phyloP scores from a whole-genome alignment of 1,284 basidiomycete genomes.

The Ceratobasidium papillatum region DNA sequence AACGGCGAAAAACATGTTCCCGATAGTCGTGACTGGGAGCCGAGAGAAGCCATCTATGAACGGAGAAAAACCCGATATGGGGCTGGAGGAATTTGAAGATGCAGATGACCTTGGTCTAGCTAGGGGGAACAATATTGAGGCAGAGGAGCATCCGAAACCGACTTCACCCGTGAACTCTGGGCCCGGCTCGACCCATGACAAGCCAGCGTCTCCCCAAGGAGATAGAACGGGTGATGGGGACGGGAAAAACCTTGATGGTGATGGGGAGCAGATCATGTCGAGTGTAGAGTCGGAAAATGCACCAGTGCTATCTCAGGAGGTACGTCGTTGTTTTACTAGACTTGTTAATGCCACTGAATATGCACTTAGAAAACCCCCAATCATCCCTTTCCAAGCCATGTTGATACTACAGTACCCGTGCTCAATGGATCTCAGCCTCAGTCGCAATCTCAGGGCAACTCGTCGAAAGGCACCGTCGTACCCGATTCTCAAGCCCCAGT shows the following conservation, averaged over 20 bases:
- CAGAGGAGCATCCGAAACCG: neutral
- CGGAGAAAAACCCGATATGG: neutral
- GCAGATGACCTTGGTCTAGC: neutral
- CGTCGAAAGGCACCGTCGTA: constrained; percentile 11
- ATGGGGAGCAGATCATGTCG: neutral
- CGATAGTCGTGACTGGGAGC: neutral
- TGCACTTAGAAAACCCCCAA: neutral
- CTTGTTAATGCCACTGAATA: neutral
- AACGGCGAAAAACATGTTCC: neutral
- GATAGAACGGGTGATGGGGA: neutral
- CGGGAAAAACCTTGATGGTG: neutral
- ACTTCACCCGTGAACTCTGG: neutral
- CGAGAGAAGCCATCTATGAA: neutral
- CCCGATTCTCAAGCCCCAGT: neutral
- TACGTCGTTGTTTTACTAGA: neutral
- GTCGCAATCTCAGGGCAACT: constrained; percentile 8
- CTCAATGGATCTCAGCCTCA: neutral
- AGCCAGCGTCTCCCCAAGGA: constrained; percentile 8
- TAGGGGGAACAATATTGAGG: neutral
- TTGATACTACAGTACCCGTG: too few relatives aligned
- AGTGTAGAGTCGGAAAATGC: constrained; percentile 9
- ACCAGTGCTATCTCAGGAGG: neutral
- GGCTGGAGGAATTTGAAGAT: neutral
- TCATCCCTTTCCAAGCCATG: neutral
- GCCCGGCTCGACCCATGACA: neutral